Base-by-base conservation (phyloP, 2,329 filamentous ascomycete genomes). In the Curvularia lunata region DNA sequence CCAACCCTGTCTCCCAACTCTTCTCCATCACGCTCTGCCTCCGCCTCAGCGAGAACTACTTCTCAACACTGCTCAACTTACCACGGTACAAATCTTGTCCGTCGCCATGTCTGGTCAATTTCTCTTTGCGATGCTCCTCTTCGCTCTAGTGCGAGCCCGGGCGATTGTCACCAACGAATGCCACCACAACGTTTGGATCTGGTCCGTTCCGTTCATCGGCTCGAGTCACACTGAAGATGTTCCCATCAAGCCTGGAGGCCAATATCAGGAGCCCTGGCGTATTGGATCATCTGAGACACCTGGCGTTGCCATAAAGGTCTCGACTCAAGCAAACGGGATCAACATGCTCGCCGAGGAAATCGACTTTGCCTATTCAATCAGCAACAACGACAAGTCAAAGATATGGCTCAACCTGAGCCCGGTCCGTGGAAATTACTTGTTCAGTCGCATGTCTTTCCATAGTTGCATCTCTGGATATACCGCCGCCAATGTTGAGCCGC, bases 111-210 rank as follows among this genome's bases (percentile, higher is more conserved):
- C 62, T 40, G 52, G 58, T 46, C 53, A 49, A 10, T 53, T 56
- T 50, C 48, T 68, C 42, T 43, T 54, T 42, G 25, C 67, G 46
- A 52, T 61, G 54, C 61, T 58, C 38, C 57, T 70, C 18, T 59
- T 64, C 49, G 61, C 65, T 52, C 43, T 70, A 19, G 58, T 54
- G 41, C 64, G 66, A 4, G 56, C 69, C 32, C 68, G 65, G 52
- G 68, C 68, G 48, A 65, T 72, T 25, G 62, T 73, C 64, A 70
- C 61, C 56, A 73, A 73, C 58, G 48, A 64, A 34, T 73, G 70
- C 46, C 34, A 48, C 2, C 37, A 64, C 40, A 52, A 56, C 2
- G 57, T 71, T 47, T 69, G 67, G 50, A 34, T 70, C 43, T 71
- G 67, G 68, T 67, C 65, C 13, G 54, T 71, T 13, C 68, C 68